A percentile compares a stretch with the other conserved stretches of the same genome.
These are phyloP conservation scores for Spathaspora sp. DNA, from an alignment of 1,139 yeast species.

Conservation along the genomic window DNA sequence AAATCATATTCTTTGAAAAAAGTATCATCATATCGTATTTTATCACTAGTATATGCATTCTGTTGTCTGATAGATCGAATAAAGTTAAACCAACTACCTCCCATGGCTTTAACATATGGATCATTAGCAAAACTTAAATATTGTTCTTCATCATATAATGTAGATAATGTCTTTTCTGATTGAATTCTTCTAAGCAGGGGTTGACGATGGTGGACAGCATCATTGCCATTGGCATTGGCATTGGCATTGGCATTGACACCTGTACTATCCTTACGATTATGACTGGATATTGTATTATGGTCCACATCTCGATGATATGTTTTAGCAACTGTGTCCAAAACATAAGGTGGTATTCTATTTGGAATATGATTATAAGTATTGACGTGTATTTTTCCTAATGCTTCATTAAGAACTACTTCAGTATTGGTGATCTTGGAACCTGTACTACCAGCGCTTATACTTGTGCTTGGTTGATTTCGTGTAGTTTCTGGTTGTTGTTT, in stretches of 20 bases:
- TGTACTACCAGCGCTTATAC: not conserved
- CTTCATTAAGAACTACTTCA: conserved; percentile 8
- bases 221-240: not conserved
- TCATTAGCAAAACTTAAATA: conserved; percentile 38
- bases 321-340: conserved; percentile 51
- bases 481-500: not conserved
- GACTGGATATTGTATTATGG: not conserved
- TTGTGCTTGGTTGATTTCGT: not conserved
- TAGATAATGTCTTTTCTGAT: not conserved
- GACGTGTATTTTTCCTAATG: conserved; percentile 28
- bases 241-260: not conserved
- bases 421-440: not conserved
- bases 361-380: conserved; percentile 39
- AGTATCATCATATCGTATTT: conserved; percentile 23
- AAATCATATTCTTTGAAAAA: conserved; percentile 23
- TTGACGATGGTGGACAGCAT: not conserved
- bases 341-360: conserved; percentile 55
- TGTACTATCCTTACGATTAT: not conserved
- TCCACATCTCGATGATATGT: conserved; percentile 38
- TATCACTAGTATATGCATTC: conserved; percentile 32
- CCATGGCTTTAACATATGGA: conserved; percentile 37
- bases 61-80: conserved; percentile 38
- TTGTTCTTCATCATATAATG: conserved; percentile 28
- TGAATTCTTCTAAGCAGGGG: not conserved
- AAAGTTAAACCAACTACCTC: conserved; percentile 40